Evolutionary conservation across 2,329 filamentous ascomycete species (phyloP).

Genomic region (Penicillium digitatum): DNA sequence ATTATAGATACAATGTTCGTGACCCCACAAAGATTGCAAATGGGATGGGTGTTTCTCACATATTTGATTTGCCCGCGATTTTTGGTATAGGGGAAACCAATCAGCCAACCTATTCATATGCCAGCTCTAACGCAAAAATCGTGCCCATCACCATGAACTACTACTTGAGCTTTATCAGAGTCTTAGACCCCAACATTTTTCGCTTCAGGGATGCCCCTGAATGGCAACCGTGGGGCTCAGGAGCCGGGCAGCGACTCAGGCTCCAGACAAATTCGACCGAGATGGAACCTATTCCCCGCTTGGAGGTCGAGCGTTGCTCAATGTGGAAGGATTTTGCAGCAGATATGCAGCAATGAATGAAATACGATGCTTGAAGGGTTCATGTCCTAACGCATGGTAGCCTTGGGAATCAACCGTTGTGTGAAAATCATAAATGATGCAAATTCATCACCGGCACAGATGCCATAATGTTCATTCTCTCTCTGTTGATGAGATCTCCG

Average conservation of each 20-base stretch:
- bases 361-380: background rate
- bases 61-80: constrained; percentile 29
- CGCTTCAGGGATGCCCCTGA: constrained; percentile 16
- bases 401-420: background rate
- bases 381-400: background rate
- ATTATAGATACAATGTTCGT: constrained; percentile 49
- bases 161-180: constrained; percentile 25
- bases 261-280: constrained; percentile 20
- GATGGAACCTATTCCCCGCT: constrained; percentile 18
- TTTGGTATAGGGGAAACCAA: constrained; percentile 22
- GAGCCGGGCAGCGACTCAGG: constrained; percentile 13
- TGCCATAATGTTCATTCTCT: background rate
- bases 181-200: constrained; percentile 21
- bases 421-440: background rate
- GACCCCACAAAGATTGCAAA: constrained; percentile 35
- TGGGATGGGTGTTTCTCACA: constrained; percentile 39
- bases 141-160: constrained; percentile 27
- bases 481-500: background rate
- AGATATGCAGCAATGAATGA: constrained; percentile 17
- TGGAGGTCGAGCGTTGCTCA: constrained; percentile 14
- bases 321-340: constrained; percentile 16
- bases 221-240: constrained; percentile 19
- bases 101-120: constrained; percentile 16
- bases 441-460: background rate
- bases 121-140: constrained; percentile 31